A percentile compares a stretch with the other conserved stretches of the same genome.
phyloP scores from a whole-genome alignment of 78 protist genomes.

The Tieghemostelium lacteum region DNA sequence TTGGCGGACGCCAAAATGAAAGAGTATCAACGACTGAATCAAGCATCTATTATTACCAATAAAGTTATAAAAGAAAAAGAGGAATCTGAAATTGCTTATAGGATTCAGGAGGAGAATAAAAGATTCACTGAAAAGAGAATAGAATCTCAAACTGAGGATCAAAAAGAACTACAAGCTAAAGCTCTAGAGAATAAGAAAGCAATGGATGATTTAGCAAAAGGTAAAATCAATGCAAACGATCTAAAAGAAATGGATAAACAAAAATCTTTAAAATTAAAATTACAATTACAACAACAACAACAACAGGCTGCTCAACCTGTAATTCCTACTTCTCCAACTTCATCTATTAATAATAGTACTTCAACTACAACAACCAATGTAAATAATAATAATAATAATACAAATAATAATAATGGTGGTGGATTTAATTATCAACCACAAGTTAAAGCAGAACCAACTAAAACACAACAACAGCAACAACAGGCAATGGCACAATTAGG shows the following conservation, averaged over 20 bases:
- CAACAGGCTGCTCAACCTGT: background rate
- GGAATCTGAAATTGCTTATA: constrained; percentile 3
- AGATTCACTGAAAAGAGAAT: constrained; percentile 10
- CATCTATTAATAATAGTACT: background rate
- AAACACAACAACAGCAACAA: constrained; percentile 25
- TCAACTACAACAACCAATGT: background rate
- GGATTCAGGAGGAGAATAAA: constrained; percentile 29
- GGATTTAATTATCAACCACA: background rate
- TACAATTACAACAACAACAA: background rate
- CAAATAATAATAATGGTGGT: background rate
- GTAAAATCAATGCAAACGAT: constrained; percentile 55
- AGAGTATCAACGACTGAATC: constrained; percentile 55
- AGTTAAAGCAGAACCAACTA: background rate
- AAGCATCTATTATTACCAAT: constrained; percentile 33
- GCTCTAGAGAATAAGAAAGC: constrained; percentile 6
- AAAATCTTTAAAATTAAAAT: background rate
- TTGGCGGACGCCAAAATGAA: constrained; percentile 9
- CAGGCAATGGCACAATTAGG: background rate
- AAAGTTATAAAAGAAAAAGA: constrained; percentile 36
- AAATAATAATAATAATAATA: constrained; percentile 15
- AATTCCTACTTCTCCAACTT: constrained; percentile 6
- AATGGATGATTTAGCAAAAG: constrained; percentile 70
- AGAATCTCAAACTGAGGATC: constrained; percentile 20
- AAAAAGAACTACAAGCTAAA: constrained; percentile 3
- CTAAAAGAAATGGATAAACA: constrained; percentile 49